phyloP scores from a whole-genome alignment of 164 flowering plant species.

The Tetrastigma voinierianum region DNA sequence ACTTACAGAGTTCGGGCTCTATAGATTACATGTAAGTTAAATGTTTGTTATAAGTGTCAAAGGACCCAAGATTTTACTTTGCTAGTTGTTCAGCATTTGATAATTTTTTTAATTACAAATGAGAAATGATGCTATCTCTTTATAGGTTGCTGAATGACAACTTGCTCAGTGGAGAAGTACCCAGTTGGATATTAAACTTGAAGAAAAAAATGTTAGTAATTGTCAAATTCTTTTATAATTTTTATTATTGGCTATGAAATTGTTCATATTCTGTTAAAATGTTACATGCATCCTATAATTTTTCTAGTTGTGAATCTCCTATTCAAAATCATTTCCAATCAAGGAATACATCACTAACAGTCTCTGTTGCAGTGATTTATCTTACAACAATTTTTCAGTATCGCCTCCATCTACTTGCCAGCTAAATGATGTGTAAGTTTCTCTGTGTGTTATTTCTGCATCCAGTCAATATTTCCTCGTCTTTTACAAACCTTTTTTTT shows the following conservation, averaged over 20 bases:
- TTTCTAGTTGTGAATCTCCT: too few relatives aligned
- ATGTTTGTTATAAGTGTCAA: neutral
- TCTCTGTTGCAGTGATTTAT: slow-evolving; percentile 63
- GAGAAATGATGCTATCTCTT: neutral
- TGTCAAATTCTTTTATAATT: slow-evolving; percentile 4
- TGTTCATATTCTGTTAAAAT: too few relatives aligned
- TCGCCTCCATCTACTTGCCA: slow-evolving; percentile 34
- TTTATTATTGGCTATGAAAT: neutral
- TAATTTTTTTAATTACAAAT: neutral
- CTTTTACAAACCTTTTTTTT: too few relatives aligned
- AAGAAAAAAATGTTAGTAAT: slow-evolving; percentile 38
- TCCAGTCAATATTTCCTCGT: neutral
- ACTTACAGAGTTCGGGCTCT: slow-evolving; percentile 11
- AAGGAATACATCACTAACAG: neutral
- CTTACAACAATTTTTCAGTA: slow-evolving; percentile 68
- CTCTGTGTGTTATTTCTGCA: neutral
- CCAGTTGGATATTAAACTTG: slow-evolving; percentile 42
- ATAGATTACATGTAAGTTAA: slow-evolving; percentile 36
- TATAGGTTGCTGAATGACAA: slow-evolving; percentile 72
- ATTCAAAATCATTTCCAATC: too few relatives aligned
- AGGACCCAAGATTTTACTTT: too few relatives aligned
- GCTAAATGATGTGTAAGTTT: slow-evolving; percentile 44
- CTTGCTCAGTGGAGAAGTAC: slow-evolving; percentile 55
- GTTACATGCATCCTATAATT: too few relatives aligned
- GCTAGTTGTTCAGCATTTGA: too few relatives aligned